Conservation (phyloP, 2,329 filamentous ascomycete species). For the Aspergillus fructus region DNA sequence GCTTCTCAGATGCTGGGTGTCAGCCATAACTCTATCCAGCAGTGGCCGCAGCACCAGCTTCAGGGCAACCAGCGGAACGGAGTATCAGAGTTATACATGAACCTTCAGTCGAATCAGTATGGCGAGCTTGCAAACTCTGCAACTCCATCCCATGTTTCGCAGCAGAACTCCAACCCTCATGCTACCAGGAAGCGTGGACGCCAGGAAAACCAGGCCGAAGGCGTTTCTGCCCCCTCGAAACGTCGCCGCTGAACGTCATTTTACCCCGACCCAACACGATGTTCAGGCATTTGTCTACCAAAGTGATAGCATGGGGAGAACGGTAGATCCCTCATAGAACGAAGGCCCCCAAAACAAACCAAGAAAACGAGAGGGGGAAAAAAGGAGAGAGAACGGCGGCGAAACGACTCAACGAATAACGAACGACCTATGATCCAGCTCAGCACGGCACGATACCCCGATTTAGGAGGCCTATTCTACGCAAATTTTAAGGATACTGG, state of each 20-base stretch:
- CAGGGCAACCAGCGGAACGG: background rate
- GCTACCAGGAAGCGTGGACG: background rate
- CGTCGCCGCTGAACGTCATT: background rate
- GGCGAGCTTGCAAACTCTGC: background rate
- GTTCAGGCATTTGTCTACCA: background rate
- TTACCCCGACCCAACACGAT: background rate
- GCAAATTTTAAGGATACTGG: background rate
- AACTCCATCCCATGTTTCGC: background rate
- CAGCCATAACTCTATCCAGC: background rate
- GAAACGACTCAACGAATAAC: background rate
- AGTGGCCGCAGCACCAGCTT: background rate
- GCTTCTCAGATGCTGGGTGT: background rate
- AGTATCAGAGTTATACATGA: background rate
- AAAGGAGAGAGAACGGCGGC: background rate
- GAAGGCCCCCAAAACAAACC: background rate
- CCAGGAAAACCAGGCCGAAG: background rate
- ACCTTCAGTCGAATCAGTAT: background rate
- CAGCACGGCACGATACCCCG: background rate
- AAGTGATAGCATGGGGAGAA: background rate
- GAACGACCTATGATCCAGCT: background rate
- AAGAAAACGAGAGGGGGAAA: background rate
- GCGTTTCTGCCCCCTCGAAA: background rate
- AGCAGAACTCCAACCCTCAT: background rate
- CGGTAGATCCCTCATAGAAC: background rate
- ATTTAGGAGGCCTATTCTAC: background rate